Evolutionary conservation across 768 basidiomycete species (phyloP), one percentile per base, ranked within the genome.

Genomic region (Chlorophyllum brunneum): DNA sequence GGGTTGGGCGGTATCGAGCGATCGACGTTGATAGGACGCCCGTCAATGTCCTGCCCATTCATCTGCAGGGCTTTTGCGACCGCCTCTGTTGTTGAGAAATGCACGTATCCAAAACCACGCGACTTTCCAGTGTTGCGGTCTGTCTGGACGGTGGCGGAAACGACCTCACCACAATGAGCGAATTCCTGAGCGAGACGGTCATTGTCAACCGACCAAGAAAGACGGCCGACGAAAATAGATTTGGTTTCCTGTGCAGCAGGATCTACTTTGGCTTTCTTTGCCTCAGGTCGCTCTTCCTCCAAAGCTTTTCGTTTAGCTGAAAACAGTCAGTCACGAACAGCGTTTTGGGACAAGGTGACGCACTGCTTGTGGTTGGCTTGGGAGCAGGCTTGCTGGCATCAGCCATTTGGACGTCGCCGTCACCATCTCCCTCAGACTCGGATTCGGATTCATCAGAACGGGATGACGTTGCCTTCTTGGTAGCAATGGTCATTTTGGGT

Each of bases 181-280:
- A 99, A 98, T 68, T 98, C 95, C 67, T 85, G 79, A 43, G 86
- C 82, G 56, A 98, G 84, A 78, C 92, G 90, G 69, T 98, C 95
- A 65, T 92, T 88, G 74, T 98, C 95, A 56, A 98, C 88, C 66
- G 89, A 91, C 95, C 95, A 99, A 10, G 92, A 95, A 39, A 99
- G 79, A 54, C 81, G 80, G 49, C 95, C 95, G 58, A 99, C 92
- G 63, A 95, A 98, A 60, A 98, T 79, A 33, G 87, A 85, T 61
- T 76, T 85, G 13, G 75, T 73, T 52, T 83, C 77, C 57, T 80
- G 77, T 36, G 72, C 73, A 18, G 67, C 64, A 13, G 68, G 67
- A 40, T 70, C 79, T 43, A 86, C 73, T 75, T 94, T 97, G 60
- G 75, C 79, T 70, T 95, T 95, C 79, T 98, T 95, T 31, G 80